Conservation (phyloP, 495 filamentous ascomycete genomes). For the Chaetomium cochliodes region DNA sequence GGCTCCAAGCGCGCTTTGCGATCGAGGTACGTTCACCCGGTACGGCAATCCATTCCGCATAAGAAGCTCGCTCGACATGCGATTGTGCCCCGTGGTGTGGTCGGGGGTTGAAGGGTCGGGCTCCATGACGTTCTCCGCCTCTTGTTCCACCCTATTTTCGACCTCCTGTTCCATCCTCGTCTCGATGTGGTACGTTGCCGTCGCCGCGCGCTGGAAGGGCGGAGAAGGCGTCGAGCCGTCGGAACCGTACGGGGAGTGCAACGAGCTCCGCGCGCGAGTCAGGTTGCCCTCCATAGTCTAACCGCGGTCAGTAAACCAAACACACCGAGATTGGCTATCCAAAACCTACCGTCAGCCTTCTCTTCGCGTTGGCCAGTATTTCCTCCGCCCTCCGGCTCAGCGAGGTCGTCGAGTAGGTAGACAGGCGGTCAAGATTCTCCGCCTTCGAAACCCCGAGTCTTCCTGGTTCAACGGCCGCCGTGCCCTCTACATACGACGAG, state of each 20-base stretch:
- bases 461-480: constrained; percentile 25
- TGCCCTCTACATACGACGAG: constrained; percentile 48
- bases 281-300: constrained; percentile 93
- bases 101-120: constrained; percentile 21
- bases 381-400: constrained; percentile 80
- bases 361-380: constrained; percentile 89
- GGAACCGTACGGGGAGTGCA: constrained; percentile 60
- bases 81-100: constrained; percentile 36
- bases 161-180: constrained; percentile 19
- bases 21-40: constrained; percentile 39
- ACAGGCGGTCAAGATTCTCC: constrained; percentile 36
- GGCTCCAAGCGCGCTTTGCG: constrained; percentile 51
- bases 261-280: constrained; percentile 70
- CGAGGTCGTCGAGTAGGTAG: constrained; percentile 63
- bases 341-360: constrained; percentile 71
- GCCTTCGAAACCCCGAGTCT: constrained; percentile 30
- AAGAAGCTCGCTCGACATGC: constrained; percentile 47
- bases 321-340: background rate
- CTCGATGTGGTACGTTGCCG: constrained; percentile 33
- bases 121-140: constrained; percentile 23
- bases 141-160: constrained; percentile 21
- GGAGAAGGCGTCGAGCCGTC: constrained; percentile 49
- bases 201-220: constrained; percentile 37
- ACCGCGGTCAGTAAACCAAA: constrained; percentile 8
- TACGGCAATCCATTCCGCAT: constrained; percentile 42